phyloP scores from a whole-genome alignment of 257 asterid species.

The Ajuga chamaepitys region DNA sequence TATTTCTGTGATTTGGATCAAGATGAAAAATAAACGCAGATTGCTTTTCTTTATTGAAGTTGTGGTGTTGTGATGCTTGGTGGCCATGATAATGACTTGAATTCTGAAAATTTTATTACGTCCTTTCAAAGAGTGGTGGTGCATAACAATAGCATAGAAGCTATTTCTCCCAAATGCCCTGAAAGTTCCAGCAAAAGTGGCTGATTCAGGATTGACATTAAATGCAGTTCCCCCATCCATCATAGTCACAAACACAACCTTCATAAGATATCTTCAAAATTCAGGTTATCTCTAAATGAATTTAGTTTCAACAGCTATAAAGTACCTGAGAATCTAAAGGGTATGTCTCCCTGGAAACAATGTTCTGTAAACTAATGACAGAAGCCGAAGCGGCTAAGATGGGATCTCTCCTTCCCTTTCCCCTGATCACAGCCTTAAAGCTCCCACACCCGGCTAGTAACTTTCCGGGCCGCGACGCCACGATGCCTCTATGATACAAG shows the following conservation, averaged over 20 bases:
- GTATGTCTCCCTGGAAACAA: conserved; percentile 46
- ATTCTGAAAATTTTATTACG: neutral
- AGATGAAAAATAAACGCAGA: neutral
- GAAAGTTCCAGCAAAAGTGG: conserved; percentile 41
- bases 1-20: neutral
- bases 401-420: conserved; percentile 38
- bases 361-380: conserved; percentile 44
- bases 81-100: neutral
- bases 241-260: conserved; percentile 45
- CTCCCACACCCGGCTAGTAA: conserved; percentile 52
- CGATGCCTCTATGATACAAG: conserved; percentile 21
- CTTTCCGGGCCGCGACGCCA: conserved; percentile 39
- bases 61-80: neutral
- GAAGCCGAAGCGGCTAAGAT: conserved; percentile 45
- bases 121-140: neutral
- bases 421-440: conserved; percentile 36
- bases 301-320: neutral
- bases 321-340: conserved; percentile 51
- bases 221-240: conserved; percentile 23
- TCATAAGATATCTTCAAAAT: neutral
- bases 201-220: conserved; percentile 30
- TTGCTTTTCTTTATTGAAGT: neutral
- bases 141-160: conserved; percentile 9
- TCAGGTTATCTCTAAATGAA: neutral
- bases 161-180: conserved; percentile 35